Evolutionary conservation across 2,329 filamentous ascomycete genomes (phyloP), one percentile per base, ranked within the genome.

Genomic region (Chlorencoelia australis): DNA sequence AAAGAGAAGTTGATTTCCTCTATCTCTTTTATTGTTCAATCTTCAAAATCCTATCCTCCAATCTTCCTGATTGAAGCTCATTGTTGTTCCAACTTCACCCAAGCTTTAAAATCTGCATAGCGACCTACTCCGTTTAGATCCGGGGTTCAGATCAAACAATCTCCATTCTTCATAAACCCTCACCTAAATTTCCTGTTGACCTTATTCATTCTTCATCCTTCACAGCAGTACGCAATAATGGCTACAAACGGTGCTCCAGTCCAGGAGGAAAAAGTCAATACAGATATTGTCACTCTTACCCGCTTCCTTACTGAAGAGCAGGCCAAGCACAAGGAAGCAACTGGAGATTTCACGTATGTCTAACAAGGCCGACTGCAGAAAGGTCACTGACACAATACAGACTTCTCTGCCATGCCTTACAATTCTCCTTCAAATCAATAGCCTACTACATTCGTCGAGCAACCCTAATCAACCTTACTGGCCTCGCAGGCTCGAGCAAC

Each of bases 341-440:
- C 88, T 10, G 91, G 91, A 67, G 91, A 98, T 67, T 98, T 98
- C 66, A 98, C 91, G 86, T 94, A 72, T 44, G 82, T 19, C n/a
- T 34, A 17, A 9, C 14, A 7, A 18, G 13, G 2, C 24, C 16
- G 16, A 42, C 27, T 14, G 16, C 8, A 17, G 13, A 27, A n/a
- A n/a, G n/a, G n/a, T n/a, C n/a, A 28, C 42, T 47, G 39, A 49
- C 37, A 38, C 13, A 3, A 20, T 25, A 35, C 54, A 95, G 88
- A 54, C 75, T 98, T 35, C 77, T 98, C 42, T 95, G 87, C 72
- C 91, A 98, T 61, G 88, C 91, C 42, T 82, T 98, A 41, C 91
- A 96, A 64, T 98, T 96, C 71, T 89, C 91, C 48, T 98, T 98
- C 81, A 98, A 98, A 71, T 94, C 86, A 49, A 98, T 98, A 62